Percentiles rank a stretch among this genome's conserved stretches.
Conservation (phyloP, 1,139 yeast species). For the Debaryomyces sp. region DNA sequence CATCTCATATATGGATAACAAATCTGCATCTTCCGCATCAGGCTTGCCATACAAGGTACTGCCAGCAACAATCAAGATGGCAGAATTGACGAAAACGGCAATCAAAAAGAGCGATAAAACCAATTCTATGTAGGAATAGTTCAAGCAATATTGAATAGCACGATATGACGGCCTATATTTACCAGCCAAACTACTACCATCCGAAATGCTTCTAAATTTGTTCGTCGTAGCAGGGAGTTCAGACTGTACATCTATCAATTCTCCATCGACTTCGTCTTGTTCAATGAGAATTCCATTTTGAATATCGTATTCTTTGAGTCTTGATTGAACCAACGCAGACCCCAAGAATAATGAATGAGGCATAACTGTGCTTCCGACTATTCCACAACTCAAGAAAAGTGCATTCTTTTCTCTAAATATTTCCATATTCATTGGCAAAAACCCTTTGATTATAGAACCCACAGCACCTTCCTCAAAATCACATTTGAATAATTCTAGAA, state of each 20-base stretch:
- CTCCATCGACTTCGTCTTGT: slow-evolving; percentile 12
- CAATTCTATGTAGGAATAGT: slow-evolving; percentile 67
- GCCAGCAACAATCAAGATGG: slow-evolving; percentile 76
- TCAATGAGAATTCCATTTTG: slow-evolving; percentile 38
- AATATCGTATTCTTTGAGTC: slow-evolving; percentile 66
- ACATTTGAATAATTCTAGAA: slow-evolving; percentile 59
- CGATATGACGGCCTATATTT: slow-evolving; percentile 65
- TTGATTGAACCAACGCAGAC: slow-evolving; percentile 74
- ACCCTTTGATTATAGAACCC: slow-evolving; percentile 53
- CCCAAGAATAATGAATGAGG: slow-evolving; percentile 79
- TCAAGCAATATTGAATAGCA: slow-evolving; percentile 67
- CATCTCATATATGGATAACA: slow-evolving; percentile 71
- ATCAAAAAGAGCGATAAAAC: slow-evolving; percentile 65
- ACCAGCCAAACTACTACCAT: slow-evolving; percentile 32
- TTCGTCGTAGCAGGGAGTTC: slow-evolving; percentile 27
- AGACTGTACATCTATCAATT: neutral
- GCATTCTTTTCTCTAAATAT: slow-evolving; percentile 61
- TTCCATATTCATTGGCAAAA: slow-evolving; percentile 52
- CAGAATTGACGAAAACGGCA: slow-evolving; percentile 74
- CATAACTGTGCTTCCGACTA: slow-evolving; percentile 83
- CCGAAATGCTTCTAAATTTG: slow-evolving; percentile 39
- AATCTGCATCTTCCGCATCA: slow-evolving; percentile 70
- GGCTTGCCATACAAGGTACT: slow-evolving; percentile 64
- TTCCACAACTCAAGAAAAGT: slow-evolving; percentile 67
- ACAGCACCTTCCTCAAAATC: slow-evolving; percentile 40